These are phyloP conservation scores for Suillus variegatus DNA, from an alignment of 768 basidiomycete species.

Conservation along the genomic window DNA sequence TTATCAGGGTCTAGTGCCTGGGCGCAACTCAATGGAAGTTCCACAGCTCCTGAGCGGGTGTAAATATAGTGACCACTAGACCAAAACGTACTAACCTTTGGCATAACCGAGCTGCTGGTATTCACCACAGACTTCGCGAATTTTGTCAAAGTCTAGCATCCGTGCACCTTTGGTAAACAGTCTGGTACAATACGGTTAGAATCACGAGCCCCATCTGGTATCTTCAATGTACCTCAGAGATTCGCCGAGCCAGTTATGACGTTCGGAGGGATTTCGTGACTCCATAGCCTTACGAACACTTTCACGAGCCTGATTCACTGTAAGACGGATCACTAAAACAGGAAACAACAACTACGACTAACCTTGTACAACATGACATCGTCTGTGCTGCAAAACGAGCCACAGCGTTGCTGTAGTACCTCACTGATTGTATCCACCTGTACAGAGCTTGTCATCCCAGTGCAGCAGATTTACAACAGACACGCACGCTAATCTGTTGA, in stretches of 20 bases:
- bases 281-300: slow-evolving; percentile 89
- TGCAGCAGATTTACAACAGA: slow-evolving; percentile 2
- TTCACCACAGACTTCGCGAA: slow-evolving; percentile 86
- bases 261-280: slow-evolving; percentile 70
- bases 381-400: slow-evolving; percentile 96
- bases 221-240: slow-evolving; percentile 67
- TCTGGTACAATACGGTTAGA: slow-evolving; percentile 39
- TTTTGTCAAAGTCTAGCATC: slow-evolving; percentile 79
- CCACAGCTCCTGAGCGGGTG: slow-evolving; percentile 65
- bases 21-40: slow-evolving; percentile 84
- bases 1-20: slow-evolving; percentile 74
- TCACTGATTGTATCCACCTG: slow-evolving; percentile 98
- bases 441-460: slow-evolving; percentile 12
- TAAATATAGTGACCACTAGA: slow-evolving; percentile 2
- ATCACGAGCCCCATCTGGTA: neutral
- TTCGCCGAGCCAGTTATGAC: slow-evolving; percentile 79
- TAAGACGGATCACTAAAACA: slow-evolving; percentile 4
- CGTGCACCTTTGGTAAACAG: slow-evolving; percentile 88
- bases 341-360: slow-evolving; percentile 17
- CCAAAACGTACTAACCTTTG: slow-evolving; percentile 53
- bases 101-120: slow-evolving; percentile 85
- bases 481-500: slow-evolving; percentile 87
- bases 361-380: slow-evolving; percentile 98
- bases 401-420: slow-evolving; percentile 90
- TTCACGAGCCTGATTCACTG: slow-evolving; percentile 74